Evolutionary conservation across 306 rosid species (phyloP).

Genomic region (Trichosanthes cucumerina): DNA sequence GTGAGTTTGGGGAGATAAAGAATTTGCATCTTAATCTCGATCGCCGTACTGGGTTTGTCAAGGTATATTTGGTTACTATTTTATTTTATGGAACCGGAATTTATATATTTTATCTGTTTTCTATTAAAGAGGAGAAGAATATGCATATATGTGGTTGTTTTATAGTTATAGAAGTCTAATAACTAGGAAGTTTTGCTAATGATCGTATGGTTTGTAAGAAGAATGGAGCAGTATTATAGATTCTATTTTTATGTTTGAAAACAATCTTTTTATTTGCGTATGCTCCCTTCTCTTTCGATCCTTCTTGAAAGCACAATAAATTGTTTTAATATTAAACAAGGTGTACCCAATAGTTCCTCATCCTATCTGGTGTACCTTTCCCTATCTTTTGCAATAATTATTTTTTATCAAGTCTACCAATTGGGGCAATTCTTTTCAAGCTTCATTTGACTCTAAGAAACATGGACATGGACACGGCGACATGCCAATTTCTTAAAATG

Average conservation of each 20-base stretch:
- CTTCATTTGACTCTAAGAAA: not conserved
- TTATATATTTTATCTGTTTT: not conserved
- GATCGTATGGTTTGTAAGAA: not conserved
- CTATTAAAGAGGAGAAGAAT: not conserved
- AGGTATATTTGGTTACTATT: slow-evolving; percentile 31
- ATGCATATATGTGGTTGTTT: not conserved
- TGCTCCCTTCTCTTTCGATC: not conserved
- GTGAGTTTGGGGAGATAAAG: slow-evolving; percentile 87
- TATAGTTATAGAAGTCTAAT: not conserved
- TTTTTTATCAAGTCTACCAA: not conserved
- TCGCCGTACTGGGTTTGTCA: slow-evolving; percentile 95
- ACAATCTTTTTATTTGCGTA: not conserved
- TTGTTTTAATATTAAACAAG: not conserved
- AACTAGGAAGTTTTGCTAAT: not conserved
- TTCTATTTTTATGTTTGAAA: not conserved
- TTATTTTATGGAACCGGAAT: not conserved
- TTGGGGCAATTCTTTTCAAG: not conserved
- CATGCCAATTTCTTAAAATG: too few relatives aligned
- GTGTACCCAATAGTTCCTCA: not conserved
- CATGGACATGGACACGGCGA: too few relatives aligned
- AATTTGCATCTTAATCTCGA: slow-evolving; percentile 90
- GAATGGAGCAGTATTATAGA: not conserved
- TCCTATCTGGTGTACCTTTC: not conserved
- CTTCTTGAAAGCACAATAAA: not conserved
- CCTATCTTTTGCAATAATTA: not conserved